A percentile compares a stretch with the other conserved stretches of the same genome.
Conservation (phyloP, 768 basidiomycete genomes). For the Suillus weaverae region DNA sequence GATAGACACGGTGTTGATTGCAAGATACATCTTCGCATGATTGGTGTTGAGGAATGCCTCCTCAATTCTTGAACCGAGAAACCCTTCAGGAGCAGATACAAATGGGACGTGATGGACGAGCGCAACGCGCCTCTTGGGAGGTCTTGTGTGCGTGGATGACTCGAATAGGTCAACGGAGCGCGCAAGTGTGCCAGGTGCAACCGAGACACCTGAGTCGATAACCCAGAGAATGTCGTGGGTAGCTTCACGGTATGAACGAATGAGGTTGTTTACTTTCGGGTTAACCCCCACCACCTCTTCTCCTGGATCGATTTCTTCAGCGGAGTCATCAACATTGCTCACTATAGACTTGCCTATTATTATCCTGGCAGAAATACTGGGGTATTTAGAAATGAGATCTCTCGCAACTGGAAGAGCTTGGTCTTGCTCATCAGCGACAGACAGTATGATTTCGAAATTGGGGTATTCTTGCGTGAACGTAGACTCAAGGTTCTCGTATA, state of each 20-base stretch:
- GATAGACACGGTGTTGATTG: conserved; percentile 83
- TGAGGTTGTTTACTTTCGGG: conserved; percentile 96
- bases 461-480: conserved; percentile 91
- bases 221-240: conserved; percentile 93
- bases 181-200: conserved; percentile 74
- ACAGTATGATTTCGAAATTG: conserved; percentile 88
- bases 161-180: conserved; percentile 80
- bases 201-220: conserved; percentile 91
- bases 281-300: conserved; percentile 87
- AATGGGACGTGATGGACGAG: conserved; percentile 97
- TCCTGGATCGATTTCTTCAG: conserved; percentile 43
- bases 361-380: conserved; percentile 67
- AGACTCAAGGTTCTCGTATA: conserved; percentile 95
- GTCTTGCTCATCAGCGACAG: conserved; percentile 86
- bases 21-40: conserved; percentile 97
- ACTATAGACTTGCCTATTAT: conserved; percentile 53
- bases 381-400: conserved; percentile 77
- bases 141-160: conserved; percentile 37
- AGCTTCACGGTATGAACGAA: conserved; percentile 79
- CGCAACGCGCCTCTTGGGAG: conserved; percentile 55
- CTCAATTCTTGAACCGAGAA: conserved; percentile 82
- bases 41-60: conserved; percentile 96
- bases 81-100: conserved; percentile 67
- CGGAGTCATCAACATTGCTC: background rate
- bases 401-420: conserved; percentile 83